A percentile compares a stretch with the other conserved stretches of the same genome.
phyloP scores from a whole-genome alignment of 169 alveolate species.

The Ichthyophthirius multifiliis region DNA sequence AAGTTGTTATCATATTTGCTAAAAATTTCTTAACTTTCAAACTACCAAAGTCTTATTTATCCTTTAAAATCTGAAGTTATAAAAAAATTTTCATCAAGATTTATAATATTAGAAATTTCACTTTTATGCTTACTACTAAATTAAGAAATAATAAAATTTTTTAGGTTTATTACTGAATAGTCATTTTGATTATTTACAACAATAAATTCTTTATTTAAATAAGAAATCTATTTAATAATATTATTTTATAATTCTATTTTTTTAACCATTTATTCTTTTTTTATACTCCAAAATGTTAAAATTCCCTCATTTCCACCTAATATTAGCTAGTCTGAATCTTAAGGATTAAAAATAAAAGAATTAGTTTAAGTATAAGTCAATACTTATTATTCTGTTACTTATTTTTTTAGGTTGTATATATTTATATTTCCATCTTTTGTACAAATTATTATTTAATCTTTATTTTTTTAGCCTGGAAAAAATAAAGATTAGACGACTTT shows the following conservation, averaged over 20 bases:
- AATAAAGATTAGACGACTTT: no score
- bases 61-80: neutral
- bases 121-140: neutral
- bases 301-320: no score
- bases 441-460: no score
- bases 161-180: neutral
- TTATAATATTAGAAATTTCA: neutral
- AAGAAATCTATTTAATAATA: neutral
- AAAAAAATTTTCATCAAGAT: constrained; percentile 6
- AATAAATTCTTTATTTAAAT: neutral
- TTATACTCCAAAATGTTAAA: neutral
- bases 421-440: no score
- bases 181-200: neutral
- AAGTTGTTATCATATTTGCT: neutral
- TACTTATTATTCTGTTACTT: no score
- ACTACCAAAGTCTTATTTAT: neutral
- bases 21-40: neutral
- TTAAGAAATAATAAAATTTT: neutral
- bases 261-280: neutral
- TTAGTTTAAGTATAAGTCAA: no score
- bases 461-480: no score
- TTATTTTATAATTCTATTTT: neutral
- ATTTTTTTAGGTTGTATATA: no score
- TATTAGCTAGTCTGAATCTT: no score
- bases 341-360: no score